Evolutionary conservation across 495 filamentous ascomycete species (phyloP), one percentile per base, ranked within the genome.

Genomic region (Pseudomonodictys pantanalensis): DNA sequence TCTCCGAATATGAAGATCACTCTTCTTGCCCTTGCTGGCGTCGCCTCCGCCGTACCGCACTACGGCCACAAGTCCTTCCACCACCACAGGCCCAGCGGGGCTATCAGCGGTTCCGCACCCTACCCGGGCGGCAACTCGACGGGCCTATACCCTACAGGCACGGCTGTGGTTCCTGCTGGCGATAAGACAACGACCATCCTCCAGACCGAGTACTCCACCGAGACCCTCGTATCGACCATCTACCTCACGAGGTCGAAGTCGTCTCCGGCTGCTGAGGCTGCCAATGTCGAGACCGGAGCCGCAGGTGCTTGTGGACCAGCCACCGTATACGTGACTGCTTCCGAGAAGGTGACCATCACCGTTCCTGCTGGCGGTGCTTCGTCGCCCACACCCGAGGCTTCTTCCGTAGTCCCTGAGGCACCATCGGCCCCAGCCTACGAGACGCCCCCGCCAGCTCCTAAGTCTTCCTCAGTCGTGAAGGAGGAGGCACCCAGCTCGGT

Each of bases 321-420:
- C 8, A 68, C 65, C 39, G 41, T 64, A 22, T 38, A 30, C 45
- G 57, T 65, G 23, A 69, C 67, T 18, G 60, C 60, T 18, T 67
- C 64, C 25, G 61, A 67, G 46, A 52, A 61, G 28, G 56, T 69
- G 48, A 69, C 67, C 24, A 61, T 69, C 0, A 69, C 67, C 15
- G 49, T 69, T 1, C n/a, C 49, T 32, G 46, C 51, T 9, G 44
- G 24, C n/a, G 60, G 30, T 20, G 32, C 26, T 12, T 17, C 25
- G 29, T 42, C 58, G 3, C 29, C 58, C 33, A n/a, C n/a, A n/a
- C n/a, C n/a, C n/a, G n/a, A n/a, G n/a, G 25, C 29, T 20, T 39
- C 22, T 48, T 26, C 12, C 38, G 45, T 18, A 23, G 38, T 15
- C 12, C 3, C 3, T 3, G 24, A n/a, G 46, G 41, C 22, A 24